Evolutionary conservation across 2,329 filamentous ascomycete species (phyloP), one percentile per base, ranked within the genome.

Genomic region (Remersonia thermophila): DNA sequence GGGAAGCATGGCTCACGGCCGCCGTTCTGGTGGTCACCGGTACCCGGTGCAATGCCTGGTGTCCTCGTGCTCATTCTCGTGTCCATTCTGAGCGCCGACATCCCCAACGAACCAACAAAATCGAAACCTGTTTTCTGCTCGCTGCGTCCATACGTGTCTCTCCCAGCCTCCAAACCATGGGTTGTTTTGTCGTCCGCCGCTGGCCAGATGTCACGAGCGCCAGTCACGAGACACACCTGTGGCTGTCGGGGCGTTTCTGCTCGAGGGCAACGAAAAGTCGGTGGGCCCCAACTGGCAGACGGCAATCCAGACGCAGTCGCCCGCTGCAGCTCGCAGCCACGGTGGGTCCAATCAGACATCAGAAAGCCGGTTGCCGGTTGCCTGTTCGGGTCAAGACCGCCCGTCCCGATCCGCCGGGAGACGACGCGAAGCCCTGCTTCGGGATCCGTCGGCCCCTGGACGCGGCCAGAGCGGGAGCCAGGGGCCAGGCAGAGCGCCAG

Each of bases 341-440:
- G 9, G 5, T 9, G 20, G 20, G 20, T 12, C 43, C 43, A 46
- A 46, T 46, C 41, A 44, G 12, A 28, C 12, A 27, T 16, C 32
- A 26, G 20, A 28, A 14, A 40, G 30, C 17, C 29, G 28, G 27
- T n/a, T 23, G n/a, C 28, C 30, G 13, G 32, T 43, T 44, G 14
- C 43, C 43, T 33, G 8, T 40, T 44, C 37, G 28, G 41, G 41
- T 35, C 39, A 39, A 44, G 35, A 30, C 29, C 26, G 10, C 32
- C 30, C 35, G 41, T 44, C 43, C 43, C 43, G 41, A 42, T 42
- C 43, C 41, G 39, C 30, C 35, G 41, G 43, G 27, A 32, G 32
- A 27, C 32, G 20, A 23, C 20, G 20, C 9, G 20, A 23, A 23
- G 20, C 20, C 9, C 9, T 26, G n/a, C 27, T 37, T 38, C 37